phyloP scores from a whole-genome alignment of 2,329 filamentous ascomycete species.

The Exophiala sp. region DNA sequence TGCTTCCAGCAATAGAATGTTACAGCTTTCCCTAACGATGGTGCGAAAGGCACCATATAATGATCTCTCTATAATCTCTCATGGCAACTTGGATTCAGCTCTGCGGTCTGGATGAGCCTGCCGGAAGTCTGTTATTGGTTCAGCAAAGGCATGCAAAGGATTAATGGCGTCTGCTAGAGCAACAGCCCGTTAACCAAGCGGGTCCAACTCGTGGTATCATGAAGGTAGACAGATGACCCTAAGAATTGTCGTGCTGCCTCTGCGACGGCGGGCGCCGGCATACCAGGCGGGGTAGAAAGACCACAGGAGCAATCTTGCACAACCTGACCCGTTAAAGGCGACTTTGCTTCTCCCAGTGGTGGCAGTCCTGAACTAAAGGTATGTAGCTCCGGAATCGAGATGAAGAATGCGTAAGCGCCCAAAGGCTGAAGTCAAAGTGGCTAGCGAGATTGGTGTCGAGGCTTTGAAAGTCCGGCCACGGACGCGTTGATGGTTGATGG shows the following conservation, averaged over 20 bases:
- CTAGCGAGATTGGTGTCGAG: conserved; percentile 5
- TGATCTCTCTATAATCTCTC: too few species aligned
- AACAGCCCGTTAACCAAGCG: too few species aligned
- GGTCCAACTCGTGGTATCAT: not conserved
- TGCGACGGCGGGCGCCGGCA: not conserved
- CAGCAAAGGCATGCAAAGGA: too few species aligned
- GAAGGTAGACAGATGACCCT: not conserved
- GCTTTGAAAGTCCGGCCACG: too few species aligned
- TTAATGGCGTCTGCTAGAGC: too few species aligned
- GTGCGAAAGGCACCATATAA: too few species aligned
- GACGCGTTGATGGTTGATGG: too few species aligned
- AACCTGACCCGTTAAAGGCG: not conserved
- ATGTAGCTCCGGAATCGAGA: not conserved
- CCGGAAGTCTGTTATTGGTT: too few species aligned
- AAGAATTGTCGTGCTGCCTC: not conserved
- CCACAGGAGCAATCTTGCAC: not conserved
- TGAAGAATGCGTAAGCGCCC: not conserved
- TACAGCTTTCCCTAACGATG: too few species aligned
- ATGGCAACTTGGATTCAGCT: too few species aligned
- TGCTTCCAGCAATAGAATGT: too few species aligned
- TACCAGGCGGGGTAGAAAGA: not conserved
- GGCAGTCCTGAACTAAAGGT: not conserved
- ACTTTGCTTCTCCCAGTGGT: not conserved
- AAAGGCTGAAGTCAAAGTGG: not conserved
- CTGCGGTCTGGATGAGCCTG: too few species aligned